Evolutionary conservation across 176 grass and related monocot genomes (phyloP).

Genomic region (Bolboschoenus planiculmis): DNA sequence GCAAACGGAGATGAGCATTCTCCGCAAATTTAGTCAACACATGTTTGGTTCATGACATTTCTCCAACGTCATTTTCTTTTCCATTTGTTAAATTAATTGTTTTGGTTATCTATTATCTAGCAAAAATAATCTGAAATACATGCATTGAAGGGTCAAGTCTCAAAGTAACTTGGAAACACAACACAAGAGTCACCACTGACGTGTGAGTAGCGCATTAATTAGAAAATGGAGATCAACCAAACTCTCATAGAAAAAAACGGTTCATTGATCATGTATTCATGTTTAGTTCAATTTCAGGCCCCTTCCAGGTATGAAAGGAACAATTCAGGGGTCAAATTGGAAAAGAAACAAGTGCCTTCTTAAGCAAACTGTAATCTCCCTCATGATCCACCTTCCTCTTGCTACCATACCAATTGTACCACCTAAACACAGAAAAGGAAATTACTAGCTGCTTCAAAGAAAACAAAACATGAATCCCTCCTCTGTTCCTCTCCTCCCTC

Average conservation of each 20-base stretch:
- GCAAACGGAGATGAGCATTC: background rate
- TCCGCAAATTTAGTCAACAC: background rate
- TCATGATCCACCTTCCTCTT: conserved; percentile 19
- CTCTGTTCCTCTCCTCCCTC: background rate
- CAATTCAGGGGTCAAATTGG: conserved; percentile 1
- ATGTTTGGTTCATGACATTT: conserved; percentile 8
- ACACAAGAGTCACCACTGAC: background rate
- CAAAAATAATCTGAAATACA: background rate
- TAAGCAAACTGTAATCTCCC: conserved; percentile 9
- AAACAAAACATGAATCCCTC: background rate
- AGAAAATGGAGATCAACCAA: background rate
- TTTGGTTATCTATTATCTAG: background rate
- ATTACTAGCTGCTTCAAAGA: no score
- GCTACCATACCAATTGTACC: background rate
- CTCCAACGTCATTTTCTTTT: background rate
- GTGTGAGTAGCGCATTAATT: conserved; percentile 2
- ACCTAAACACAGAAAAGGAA: background rate
- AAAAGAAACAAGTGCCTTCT: background rate
- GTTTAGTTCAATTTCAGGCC: background rate
- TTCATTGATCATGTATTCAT: background rate
- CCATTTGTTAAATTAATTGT: background rate
- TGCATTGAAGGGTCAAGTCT: background rate
- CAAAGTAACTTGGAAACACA: background rate
- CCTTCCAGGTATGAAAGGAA: background rate
- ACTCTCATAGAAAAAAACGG: background rate